Conservation (phyloP, 73 alveolate species). For the Symbiodinium pilosum region DNA sequence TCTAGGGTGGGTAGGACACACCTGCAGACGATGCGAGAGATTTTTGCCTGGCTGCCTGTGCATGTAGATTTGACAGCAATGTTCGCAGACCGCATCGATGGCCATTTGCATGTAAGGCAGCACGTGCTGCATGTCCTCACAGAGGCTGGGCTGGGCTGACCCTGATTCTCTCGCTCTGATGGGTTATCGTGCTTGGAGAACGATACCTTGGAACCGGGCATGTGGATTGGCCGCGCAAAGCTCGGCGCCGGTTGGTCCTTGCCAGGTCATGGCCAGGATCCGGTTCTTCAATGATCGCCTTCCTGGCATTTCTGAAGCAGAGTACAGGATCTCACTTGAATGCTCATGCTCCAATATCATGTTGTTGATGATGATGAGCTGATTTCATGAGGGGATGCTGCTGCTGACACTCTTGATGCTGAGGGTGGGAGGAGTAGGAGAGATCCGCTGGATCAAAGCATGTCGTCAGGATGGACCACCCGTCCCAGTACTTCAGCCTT, state of each 20-base stretch:
- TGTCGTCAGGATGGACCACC: conserved; percentile 74
- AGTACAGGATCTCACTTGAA: conserved; percentile 61
- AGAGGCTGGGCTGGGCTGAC: not conserved
- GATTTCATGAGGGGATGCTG: no score
- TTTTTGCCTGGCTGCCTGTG: no score
- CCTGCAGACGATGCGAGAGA: no score
- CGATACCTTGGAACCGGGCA: no score
- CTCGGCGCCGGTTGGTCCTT: not conserved
- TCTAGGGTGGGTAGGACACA: no score
- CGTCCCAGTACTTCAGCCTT: conserved; percentile 51
- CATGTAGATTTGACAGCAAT: no score
- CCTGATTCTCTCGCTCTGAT: not conserved
- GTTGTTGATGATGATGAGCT: not conserved
- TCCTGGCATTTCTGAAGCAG: conserved; percentile 52
- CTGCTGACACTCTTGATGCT: no score
- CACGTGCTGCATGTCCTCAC: not conserved
- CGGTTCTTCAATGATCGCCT: conserved; percentile 72
- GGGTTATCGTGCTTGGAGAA: not conserved
- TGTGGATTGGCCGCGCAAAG: not conserved
- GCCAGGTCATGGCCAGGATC: conserved; percentile 71
- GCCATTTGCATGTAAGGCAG: no score
- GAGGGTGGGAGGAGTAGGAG: no score
- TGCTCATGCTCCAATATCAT: no score
- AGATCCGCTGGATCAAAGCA: no score
- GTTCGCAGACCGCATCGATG: no score